Percentiles rank a stretch among this genome's conserved stretches.
Evolutionary conservation across 192 early-diverging fungal genomes (phyloP).

Genomic region (Backusella liffmaniae): DNA sequence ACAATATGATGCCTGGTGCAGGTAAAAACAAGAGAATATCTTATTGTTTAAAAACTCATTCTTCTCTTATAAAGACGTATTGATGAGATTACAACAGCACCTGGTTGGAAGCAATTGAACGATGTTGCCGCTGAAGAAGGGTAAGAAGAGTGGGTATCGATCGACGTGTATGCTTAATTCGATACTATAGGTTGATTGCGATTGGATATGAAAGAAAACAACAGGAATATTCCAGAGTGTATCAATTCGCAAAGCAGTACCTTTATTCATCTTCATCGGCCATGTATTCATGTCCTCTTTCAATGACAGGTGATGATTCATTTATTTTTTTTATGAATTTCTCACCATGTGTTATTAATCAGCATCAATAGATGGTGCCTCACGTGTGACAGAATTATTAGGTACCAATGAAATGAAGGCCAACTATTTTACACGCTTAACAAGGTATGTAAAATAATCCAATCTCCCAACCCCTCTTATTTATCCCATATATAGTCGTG

Average conservation of each 20-base stretch:
- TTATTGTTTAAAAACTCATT: no score
- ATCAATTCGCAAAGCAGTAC: conserved; percentile 67
- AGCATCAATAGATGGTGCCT: conserved; percentile 52
- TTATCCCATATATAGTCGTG: conserved; percentile 35
- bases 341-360: neutral
- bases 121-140: conserved; percentile 56
- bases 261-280: conserved; percentile 52
- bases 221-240: conserved; percentile 48
- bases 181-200: conserved; percentile 42
- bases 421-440: conserved; percentile 40
- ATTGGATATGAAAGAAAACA: conserved; percentile 59
- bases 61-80: conserved; percentile 38
- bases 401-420: conserved; percentile 53
- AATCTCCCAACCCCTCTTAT: no score
- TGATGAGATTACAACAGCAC: conserved; percentile 55
- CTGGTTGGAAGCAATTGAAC: conserved; percentile 63
- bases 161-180: neutral
- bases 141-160: neutral
- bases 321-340: neutral
- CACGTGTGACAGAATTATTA: conserved; percentile 55
- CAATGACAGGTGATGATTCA: conserved; percentile 56
- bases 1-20: conserved; percentile 68
- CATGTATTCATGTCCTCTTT: conserved; percentile 59
- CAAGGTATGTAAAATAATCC: conserved; percentile 35
- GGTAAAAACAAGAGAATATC: conserved; percentile 13